Base-by-base conservation (phyloP, 495 filamentous ascomycete genomes). In the Glarea lozoyensis region DNA sequence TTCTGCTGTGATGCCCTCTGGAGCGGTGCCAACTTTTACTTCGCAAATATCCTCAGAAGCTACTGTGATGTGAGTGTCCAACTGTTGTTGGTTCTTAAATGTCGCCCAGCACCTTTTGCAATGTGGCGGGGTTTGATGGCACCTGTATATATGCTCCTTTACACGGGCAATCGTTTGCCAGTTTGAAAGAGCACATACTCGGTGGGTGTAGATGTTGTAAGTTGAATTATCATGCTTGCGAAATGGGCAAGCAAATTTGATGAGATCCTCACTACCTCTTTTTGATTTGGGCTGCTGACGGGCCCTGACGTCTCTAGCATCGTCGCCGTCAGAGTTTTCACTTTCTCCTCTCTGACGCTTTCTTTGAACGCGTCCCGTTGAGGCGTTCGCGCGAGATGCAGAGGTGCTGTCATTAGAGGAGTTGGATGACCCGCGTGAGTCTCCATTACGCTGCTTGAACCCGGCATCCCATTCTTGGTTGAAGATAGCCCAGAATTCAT, bases 91-190 rank as follows among this genome's bases (percentile, higher is more conserved):
- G 11, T 10, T 37, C 19, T 45, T 43, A 39, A 52, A 52, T 4
- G 15, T 11, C 7, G 6, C 3, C 36, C 45, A 34, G 36, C 49
- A 52, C 32, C 44, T 3, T 18, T 19, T 15, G 29, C 49, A 52
- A 18, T 48, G 37, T 11, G 25, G 5, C 1, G 39, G 42, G 4
- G 27, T 37, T 9, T 17, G 23, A 20, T 52, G 49, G n/a, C 35
- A 20, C 12, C 49, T n/a, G 20, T 52, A 48, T 2, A 52, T 10
- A 37, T 52, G 49, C 35, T 48, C 49, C 49, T 52, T 52, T 1
- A 52, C 37, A 22, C 49, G 39, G 4, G 44, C 24, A 13, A 52
- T 45, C 2, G 24, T 35, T 1, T 19, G 27, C 35, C 34, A 52
- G 19, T 35, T 27, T 0, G 34, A 34, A 0, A 52, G 27, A 2